phyloP scores from a whole-genome alignment of 2,329 filamentous ascomycete genomes.

The Phialophora chinensis region DNA sequence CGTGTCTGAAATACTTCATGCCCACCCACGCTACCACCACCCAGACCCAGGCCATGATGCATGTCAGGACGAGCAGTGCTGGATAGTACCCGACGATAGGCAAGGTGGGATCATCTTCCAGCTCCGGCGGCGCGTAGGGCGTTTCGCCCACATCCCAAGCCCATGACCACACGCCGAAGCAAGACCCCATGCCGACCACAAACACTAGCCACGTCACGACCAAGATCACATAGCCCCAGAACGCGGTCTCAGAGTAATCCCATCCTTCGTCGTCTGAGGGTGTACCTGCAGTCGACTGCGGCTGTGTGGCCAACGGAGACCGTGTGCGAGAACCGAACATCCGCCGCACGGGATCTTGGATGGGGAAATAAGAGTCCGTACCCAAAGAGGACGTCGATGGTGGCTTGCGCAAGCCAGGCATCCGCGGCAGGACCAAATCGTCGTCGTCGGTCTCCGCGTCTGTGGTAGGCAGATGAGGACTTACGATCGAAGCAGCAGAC shows the following conservation, averaged over 20 bases:
- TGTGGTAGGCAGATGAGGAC: conserved; percentile 64
- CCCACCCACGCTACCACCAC: conserved; percentile 96
- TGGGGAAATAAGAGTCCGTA: conserved; percentile 68
- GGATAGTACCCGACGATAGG: conserved; percentile 98
- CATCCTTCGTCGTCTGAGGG: conserved; percentile 62
- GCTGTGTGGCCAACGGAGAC: conserved; percentile 49
- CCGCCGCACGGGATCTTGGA: conserved; percentile 46
- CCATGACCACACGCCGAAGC: conserved; percentile 90
- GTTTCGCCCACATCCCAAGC: conserved; percentile 98
- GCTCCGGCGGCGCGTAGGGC: conserved; percentile 90
- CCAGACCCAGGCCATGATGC: conserved; percentile 99
- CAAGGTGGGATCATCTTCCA: conserved; percentile 92
- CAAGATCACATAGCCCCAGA: conserved; percentile 97
- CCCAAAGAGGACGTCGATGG: conserved; percentile 47
- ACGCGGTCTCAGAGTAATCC: conserved; percentile 94
- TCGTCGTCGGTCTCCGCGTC: conserved; percentile 85
- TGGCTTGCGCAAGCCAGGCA: conserved; percentile 42
- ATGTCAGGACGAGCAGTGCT: conserved; percentile 87
- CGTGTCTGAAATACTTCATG: conserved; percentile 99
- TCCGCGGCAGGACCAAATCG: conserved; percentile 66
- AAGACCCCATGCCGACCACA: conserved; percentile 94
- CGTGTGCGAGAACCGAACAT: conserved; percentile 43
- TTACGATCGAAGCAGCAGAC: conserved; percentile 50
- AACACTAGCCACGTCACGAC: conserved; percentile 94
- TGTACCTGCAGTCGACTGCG: conserved; percentile 42